Percentiles rank a stretch among this genome's conserved stretches.
Conservation (phyloP, 805 yeast species). For the Scheffersomyces ergatensis region DNA sequence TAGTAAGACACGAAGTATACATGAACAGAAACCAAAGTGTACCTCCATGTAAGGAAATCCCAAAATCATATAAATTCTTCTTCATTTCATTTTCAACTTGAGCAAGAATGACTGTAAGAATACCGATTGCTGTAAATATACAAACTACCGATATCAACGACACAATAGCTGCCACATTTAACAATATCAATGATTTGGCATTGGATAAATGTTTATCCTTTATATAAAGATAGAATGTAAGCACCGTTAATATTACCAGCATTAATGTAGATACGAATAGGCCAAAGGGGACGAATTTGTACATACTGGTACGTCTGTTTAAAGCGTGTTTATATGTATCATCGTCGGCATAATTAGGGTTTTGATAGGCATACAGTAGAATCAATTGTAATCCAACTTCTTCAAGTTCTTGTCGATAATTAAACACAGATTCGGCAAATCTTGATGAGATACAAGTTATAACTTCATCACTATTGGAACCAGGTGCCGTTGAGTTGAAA, state of each 20-base stretch:
- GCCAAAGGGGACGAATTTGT: neutral
- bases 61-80: slow-evolving; percentile 42
- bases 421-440: slow-evolving; percentile 32
- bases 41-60: slow-evolving; percentile 45
- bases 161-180: neutral
- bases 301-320: neutral
- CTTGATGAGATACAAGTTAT: slow-evolving; percentile 17
- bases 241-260: neutral
- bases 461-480: slow-evolving; percentile 16
- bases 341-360: slow-evolving; percentile 9
- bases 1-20: slow-evolving; percentile 32
- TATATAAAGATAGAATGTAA: neutral
- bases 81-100: slow-evolving; percentile 22
- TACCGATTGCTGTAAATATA: slow-evolving; percentile 24
- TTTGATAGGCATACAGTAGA: slow-evolving; percentile 47
- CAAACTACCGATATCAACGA: slow-evolving; percentile 32
- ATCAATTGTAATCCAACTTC: slow-evolving; percentile 41
- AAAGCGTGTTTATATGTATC: neutral
- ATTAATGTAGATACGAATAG: neutral
- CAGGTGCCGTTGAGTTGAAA: slow-evolving; percentile 18
- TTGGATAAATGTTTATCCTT: neutral
- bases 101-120: slow-evolving; percentile 24
- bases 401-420: slow-evolving; percentile 42
- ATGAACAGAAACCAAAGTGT: slow-evolving; percentile 36
- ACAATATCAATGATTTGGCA: slow-evolving; percentile 35